Conservation (phyloP, 1,284 basidiomycete genomes). For the Malassezia pachydermatis region DNA sequence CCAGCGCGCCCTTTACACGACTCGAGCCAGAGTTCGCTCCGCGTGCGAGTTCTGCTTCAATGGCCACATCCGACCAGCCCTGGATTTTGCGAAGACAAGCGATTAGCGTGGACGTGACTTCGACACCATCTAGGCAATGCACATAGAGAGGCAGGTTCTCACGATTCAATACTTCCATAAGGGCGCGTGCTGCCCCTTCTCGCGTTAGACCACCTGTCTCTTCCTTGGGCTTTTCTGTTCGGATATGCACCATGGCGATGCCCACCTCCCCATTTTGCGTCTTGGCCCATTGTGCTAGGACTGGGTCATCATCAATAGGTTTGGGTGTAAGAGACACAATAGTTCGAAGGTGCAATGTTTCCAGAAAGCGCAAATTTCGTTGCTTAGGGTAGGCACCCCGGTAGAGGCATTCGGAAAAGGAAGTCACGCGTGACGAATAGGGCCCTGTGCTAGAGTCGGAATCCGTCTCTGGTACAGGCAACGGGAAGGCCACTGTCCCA, state of each 20-base stretch:
- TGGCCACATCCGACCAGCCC: constrained; percentile 28
- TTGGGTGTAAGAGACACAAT: constrained; percentile 43
- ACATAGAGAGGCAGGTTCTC: constrained; percentile 41
- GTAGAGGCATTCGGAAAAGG: constrained; percentile 30
- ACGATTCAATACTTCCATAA: constrained; percentile 31
- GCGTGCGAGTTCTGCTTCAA: constrained; percentile 32
- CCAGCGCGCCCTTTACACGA: constrained; percentile 22
- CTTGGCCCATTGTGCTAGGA: constrained; percentile 27
- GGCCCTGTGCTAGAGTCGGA: constrained; percentile 4
- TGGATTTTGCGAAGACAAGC: constrained; percentile 43
- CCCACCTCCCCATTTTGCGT: constrained; percentile 3
- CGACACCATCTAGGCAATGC: constrained; percentile 44
- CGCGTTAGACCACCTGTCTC: constrained; percentile 36
- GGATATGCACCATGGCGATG: constrained; percentile 32
- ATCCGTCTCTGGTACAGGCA: constrained; percentile 2
- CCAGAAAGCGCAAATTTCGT: constrained; percentile 39
- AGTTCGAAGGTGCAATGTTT: constrained; percentile 32
- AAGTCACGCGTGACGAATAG: not conserved
- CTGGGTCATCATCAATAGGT: constrained; percentile 29
- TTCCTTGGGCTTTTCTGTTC: constrained; percentile 43
- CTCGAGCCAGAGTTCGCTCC: constrained; percentile 26
- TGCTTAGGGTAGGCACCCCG: constrained; percentile 42
- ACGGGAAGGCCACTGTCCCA: constrained; percentile 28
- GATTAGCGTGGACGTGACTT: constrained; percentile 35
- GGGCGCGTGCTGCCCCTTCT: constrained; percentile 33